A percentile compares a stretch with the other conserved stretches of the same genome.
phyloP scores from a whole-genome alignment of 331 rosid genomes.

The Telfairia occidentalis region DNA sequence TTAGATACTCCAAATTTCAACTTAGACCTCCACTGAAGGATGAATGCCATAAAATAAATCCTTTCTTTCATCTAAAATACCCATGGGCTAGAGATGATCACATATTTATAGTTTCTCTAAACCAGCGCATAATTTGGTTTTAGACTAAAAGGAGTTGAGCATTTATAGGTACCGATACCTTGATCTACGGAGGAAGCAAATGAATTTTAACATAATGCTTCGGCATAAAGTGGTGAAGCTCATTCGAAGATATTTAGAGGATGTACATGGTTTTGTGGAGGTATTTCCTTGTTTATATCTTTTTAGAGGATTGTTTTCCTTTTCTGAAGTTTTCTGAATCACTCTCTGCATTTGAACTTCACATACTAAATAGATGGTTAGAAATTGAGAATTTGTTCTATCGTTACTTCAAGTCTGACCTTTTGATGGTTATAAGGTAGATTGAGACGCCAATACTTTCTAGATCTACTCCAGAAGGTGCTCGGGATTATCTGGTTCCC shows the following conservation, averaged over 20 bases:
- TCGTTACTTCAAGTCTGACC: conserved; percentile 29
- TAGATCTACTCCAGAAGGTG: conserved; percentile 97
- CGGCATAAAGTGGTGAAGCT: conserved; percentile 85
- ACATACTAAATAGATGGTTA: neutral
- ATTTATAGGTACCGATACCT: conserved; percentile 73
- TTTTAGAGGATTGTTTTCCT: neutral
- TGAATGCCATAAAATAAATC: neutral
- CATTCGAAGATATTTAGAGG: conserved; percentile 79
- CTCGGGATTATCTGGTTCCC: conserved; percentile 94
- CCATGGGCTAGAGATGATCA: neutral
- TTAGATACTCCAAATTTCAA: neutral
- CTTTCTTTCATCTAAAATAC: neutral
- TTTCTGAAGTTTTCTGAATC: neutral
- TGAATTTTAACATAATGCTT: conserved; percentile 68
- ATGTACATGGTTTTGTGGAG: conserved; percentile 81
- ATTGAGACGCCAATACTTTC: conserved; percentile 98
- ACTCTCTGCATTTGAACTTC: neutral
- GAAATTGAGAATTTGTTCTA: neutral
- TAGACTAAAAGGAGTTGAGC: conserved; percentile 13
- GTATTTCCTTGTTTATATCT: conserved; percentile 33
- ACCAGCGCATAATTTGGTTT: neutral
- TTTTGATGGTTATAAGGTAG: conserved; percentile 69
- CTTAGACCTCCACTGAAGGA: neutral
- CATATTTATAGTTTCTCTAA: neutral
- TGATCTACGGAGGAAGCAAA: conserved; percentile 76